These are phyloP conservation scores for Tetracentron sinense DNA, from an alignment of 164 flowering plant species.

Conservation along the genomic window DNA sequence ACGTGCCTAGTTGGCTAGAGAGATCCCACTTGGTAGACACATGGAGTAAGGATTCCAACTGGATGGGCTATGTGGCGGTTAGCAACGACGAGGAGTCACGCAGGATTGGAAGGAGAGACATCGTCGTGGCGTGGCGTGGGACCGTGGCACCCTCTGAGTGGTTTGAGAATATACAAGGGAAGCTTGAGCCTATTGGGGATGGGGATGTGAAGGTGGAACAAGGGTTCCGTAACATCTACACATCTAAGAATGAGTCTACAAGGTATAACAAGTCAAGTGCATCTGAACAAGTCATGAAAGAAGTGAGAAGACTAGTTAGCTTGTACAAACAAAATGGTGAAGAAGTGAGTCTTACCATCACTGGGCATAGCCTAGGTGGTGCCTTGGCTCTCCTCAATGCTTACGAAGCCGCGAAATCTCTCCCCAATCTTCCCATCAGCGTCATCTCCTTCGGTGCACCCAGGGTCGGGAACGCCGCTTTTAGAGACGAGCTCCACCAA, in stretches of 20 bases:
- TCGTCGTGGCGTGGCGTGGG: slow-evolving; percentile 69
- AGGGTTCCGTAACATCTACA: slow-evolving; percentile 59
- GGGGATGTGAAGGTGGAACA: slow-evolving; percentile 45
- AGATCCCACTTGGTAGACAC: slow-evolving; percentile 30
- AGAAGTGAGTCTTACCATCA: slow-evolving; percentile 57
- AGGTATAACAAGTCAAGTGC: slow-evolving; percentile 57
- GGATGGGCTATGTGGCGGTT: slow-evolving; percentile 77
- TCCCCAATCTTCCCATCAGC: slow-evolving; percentile 35
- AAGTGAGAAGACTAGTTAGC: slow-evolving; percentile 33
- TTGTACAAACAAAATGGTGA: slow-evolving; percentile 35
- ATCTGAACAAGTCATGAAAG: slow-evolving; percentile 57
- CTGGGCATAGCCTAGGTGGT: slow-evolving; percentile 76
- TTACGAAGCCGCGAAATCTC: slow-evolving; percentile 35
- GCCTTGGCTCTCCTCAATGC: slow-evolving; percentile 60
- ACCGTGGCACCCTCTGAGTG: slow-evolving; percentile 58
- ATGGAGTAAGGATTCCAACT: slow-evolving; percentile 64
- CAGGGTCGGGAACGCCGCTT: slow-evolving; percentile 53
- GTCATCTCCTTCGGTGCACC: slow-evolving; percentile 72
- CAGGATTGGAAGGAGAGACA: slow-evolving; percentile 63
- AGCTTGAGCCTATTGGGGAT: slow-evolving; percentile 34
- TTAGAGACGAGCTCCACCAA: slow-evolving; percentile 30
- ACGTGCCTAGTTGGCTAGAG: slow-evolving; percentile 51
- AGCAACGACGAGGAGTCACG: slow-evolving; percentile 42
- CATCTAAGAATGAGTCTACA: slow-evolving; percentile 33
- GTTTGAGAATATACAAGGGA: slow-evolving; percentile 39